phyloP scores from a whole-genome alignment of 371 early-diverging fungal species.

The Apophysomyces elegans region DNA sequence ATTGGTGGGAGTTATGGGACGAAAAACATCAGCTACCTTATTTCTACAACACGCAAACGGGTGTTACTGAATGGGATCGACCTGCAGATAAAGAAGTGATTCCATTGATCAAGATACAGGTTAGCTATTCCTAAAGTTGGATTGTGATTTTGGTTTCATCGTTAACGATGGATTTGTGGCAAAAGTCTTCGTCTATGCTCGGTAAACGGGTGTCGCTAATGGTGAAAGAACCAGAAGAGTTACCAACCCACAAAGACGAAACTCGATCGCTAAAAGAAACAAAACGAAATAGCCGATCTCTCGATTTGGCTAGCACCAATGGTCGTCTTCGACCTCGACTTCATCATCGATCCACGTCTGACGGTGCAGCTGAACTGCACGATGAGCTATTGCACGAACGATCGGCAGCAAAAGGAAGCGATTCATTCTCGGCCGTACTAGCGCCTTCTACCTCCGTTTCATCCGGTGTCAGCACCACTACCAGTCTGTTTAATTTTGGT shows the following conservation, averaged over 20 bases:
- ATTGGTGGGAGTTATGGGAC: constrained; percentile 97
- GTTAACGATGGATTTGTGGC: background rate
- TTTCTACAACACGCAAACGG: constrained; percentile 87
- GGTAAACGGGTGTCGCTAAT: constrained; percentile 23
- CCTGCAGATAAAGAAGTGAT: constrained; percentile 77
- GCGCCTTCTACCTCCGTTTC: constrained; percentile 17
- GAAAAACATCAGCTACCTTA: constrained; percentile 81
- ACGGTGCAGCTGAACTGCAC: constrained; percentile 10
- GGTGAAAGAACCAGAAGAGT: constrained; percentile 16
- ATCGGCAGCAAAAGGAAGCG: constrained; percentile 3
- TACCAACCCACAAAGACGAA: constrained; percentile 13
- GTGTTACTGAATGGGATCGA: constrained; percentile 84
- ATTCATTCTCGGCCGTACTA: constrained; percentile 30
- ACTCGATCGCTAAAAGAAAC: constrained; percentile 6
- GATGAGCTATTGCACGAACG: constrained; percentile 8
- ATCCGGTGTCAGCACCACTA: constrained; percentile 16
- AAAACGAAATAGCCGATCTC: constrained; percentile 43
- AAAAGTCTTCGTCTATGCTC: constrained; percentile 20
- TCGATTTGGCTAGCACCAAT: constrained; percentile 32
- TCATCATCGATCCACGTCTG: constrained; percentile 35
- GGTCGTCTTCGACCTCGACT: constrained; percentile 12
- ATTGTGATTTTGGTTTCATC: background rate
- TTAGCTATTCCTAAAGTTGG: constrained; percentile 18
- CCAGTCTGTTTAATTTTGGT: constrained; percentile 27
- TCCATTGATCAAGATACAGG: constrained; percentile 75